Conservation (phyloP, 2,329 filamentous ascomycete genomes). For the Colletotrichum horii region DNA sequence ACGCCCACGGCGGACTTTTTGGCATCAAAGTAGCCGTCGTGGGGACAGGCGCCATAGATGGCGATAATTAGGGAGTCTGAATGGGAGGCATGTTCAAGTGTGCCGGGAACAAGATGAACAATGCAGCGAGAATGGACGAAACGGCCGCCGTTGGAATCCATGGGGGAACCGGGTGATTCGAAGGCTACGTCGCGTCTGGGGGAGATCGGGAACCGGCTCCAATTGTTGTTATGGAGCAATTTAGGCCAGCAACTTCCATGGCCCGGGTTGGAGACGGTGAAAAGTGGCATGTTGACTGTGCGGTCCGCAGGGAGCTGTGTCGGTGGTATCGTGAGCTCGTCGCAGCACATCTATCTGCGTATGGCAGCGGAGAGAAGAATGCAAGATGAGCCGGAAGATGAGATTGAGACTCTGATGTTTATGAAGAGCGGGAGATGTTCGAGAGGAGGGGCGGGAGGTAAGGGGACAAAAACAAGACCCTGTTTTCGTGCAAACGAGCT, state of each 20-base stretch:
- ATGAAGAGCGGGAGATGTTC: background rate
- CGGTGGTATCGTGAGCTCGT: background rate
- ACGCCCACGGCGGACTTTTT: fast-evolving
- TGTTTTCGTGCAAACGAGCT: background rate
- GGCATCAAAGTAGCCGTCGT: too few species aligned
- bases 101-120: too few species aligned
- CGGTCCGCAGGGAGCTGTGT: fast-evolving
- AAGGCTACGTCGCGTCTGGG: background rate
- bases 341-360: background rate
- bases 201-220: too few species aligned
- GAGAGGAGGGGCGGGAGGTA: background rate
- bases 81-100: background rate
- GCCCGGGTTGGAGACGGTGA: too few species aligned
- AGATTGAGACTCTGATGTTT: background rate
- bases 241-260: too few species aligned
- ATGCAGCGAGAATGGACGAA: too few species aligned
- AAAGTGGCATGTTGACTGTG: background rate
- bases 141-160: fast-evolving
- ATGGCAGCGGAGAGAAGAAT: background rate
- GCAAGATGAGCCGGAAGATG: background rate
- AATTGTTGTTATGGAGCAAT: too few species aligned
- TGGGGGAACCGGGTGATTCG: background rate
- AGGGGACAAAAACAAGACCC: background rate
- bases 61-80: background rate
- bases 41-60: too few species aligned